phyloP scores from a whole-genome alignment of 139 green algal species.

The Edaphochlamys debaryana region DNA sequence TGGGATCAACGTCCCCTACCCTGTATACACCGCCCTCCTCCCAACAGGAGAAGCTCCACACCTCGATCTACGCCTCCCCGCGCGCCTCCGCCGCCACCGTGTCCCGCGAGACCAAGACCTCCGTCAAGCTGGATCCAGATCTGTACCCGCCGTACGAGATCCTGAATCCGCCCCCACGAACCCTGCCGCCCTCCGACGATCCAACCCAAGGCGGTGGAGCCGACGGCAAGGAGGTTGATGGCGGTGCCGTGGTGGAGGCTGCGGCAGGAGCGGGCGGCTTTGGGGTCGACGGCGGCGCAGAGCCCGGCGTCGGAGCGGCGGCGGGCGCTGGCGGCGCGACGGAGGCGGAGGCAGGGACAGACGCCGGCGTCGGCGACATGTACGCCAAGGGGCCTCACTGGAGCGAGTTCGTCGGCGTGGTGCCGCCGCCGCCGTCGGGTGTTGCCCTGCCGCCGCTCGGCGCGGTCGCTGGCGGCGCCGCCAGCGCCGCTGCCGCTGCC shows the following conservation, averaged over 20 bases:
- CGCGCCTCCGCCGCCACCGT: background rate
- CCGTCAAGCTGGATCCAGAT: too few species aligned
- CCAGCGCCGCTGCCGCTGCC: too few species aligned
- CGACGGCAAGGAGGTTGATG: too few species aligned
- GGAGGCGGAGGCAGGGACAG: too few species aligned
- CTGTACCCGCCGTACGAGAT: too few species aligned
- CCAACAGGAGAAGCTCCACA: background rate
- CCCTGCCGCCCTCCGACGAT: too few species aligned
- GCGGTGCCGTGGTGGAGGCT: background rate
- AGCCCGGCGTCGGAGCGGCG: background rate
- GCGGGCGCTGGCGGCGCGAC: background rate
- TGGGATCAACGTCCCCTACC: too few species aligned
- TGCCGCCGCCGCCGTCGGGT: background rate
- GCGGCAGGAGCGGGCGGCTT: background rate
- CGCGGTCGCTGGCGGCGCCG: too few species aligned
- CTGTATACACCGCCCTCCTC: too few species aligned
- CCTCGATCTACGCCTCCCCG: background rate
- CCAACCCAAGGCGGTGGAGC: background rate
- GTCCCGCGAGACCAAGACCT: too few species aligned
- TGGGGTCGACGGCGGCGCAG: too few species aligned
- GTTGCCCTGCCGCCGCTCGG: background rate
- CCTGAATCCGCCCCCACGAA: background rate
- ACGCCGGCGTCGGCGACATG: background rate
- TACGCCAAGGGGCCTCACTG: background rate
- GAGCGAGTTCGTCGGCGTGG: background rate